Evolutionary conservation across 371 early-diverging fungal genomes (phyloP), one percentile per base, ranked within the genome.

Genomic region (Lichtheimia corymbifera): DNA sequence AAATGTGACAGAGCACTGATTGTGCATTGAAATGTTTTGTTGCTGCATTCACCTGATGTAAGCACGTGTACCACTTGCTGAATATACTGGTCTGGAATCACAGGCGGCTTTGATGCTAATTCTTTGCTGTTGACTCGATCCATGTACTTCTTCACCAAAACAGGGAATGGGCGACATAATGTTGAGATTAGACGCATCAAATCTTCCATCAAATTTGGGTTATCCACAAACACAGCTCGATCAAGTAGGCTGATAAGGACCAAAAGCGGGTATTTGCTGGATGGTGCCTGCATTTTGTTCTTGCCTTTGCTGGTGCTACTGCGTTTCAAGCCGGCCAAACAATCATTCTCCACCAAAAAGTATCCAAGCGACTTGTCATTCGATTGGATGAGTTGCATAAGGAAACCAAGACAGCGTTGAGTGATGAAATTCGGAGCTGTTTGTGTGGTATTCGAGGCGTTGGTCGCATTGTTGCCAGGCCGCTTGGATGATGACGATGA

Each of bases 1-100:
- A 98, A 76, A 54, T 94, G 89, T 58, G 96, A 96, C 40, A 98
- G 91, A 15, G 93, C 91, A 30, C 88, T 83, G 11, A 97, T 75
- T 0, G 95, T 94, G 70, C 87, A 91, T 74, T 95, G 94, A 88
- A 97, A 97, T 0, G 97, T 96, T 61, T 90, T 92, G 66, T 89
- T 91, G 9, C 95, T 90, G 69, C 96, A 95, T 66, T 94, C 96
- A 13, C 94, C 97, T 2, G 88, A 86, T 4, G 93, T 91, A 27
- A 98, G 81, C 0, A 96, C 93, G 59, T 94, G 91, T 11, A 97
- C 93, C 25, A 97, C 86, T 6, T 88, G 72, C 25, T 88, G 86
- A 17, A 95, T 74, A 53, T 86, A 90, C 44, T 86, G 79, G 4
- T 86, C 86, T 12, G 91, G 91, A 47, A 90, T 91, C 1, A 73